A percentile compares a stretch with the other conserved stretches of the same genome.
These are phyloP conservation scores for Biscogniauxia sp. DNA, from an alignment of 2,329 filamentous ascomycete genomes.

Conservation along the genomic window DNA sequence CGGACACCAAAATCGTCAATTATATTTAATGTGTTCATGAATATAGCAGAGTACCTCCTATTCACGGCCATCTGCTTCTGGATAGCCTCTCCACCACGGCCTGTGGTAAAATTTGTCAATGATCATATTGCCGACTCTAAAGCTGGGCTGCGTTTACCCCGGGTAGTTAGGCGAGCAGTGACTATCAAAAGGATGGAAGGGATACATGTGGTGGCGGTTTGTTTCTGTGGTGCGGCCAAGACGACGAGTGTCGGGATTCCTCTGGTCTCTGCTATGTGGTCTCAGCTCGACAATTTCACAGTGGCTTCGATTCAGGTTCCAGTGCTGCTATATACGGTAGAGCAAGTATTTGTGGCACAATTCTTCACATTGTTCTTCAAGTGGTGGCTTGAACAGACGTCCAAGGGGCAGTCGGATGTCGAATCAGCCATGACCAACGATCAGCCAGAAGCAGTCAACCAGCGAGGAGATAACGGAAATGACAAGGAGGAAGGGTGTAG, in stretches of 20 bases:
- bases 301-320: constrained; percentile 62
- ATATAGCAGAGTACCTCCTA: constrained; percentile 60
- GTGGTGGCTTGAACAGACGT: constrained; percentile 39
- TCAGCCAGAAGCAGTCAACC: constrained; percentile 41
- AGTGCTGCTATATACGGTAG: constrained; percentile 60
- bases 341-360: constrained; percentile 43
- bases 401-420: constrained; percentile 24
- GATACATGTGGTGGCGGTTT: constrained; percentile 66
- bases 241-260: constrained; percentile 70
- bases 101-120: constrained; percentile 35
- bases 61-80: constrained; percentile 62
- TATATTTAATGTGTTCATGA: constrained; percentile 66
- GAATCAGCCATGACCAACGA: constrained; percentile 16
- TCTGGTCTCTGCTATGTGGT: constrained; percentile 66
- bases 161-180: constrained; percentile 33
- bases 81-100: constrained; percentile 42
- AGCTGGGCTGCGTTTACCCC: constrained; percentile 27
- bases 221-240: constrained; percentile 72
- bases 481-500: not conserved
- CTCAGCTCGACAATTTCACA: constrained; percentile 50
- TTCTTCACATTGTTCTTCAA: constrained; percentile 41
- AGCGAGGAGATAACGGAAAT: not conserved
- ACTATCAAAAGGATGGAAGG: constrained; percentile 53
- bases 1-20: constrained; percentile 58
- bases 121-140: constrained; percentile 33